A percentile compares a stretch with the other conserved stretches of the same genome.
Evolutionary conservation across 331 rosid species (phyloP).

Genomic region (Rosa hybrid): DNA sequence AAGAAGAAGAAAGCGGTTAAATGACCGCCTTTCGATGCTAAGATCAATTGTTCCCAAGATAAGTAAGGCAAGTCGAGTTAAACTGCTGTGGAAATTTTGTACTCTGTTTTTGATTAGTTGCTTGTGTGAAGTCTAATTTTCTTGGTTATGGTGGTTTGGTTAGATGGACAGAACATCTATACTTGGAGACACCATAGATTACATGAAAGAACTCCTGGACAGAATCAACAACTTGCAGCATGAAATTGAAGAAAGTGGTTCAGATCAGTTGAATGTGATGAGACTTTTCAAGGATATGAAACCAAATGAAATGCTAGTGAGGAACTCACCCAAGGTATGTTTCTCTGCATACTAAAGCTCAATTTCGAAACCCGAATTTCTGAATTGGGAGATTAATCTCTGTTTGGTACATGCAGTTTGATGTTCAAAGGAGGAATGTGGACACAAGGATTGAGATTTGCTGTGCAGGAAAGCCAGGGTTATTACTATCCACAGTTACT

Average conservation of each 20-base stretch:
- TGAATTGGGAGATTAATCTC: background rate
- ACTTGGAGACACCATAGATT: constrained; percentile 91
- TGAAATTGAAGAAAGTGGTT: constrained; percentile 35
- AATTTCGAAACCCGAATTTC: background rate
- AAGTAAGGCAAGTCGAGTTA: constrained; percentile 60
- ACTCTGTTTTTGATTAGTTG: background rate
- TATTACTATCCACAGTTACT: constrained; percentile 65
- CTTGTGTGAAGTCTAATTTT: constrained; percentile 27
- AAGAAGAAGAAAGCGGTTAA: constrained; percentile 79
- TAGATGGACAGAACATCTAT: constrained; percentile 97
- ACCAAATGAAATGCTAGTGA: constrained; percentile 61
- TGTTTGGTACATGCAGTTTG: constrained; percentile 51
- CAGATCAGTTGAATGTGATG: constrained; percentile 37
- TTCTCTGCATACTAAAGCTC: background rate
- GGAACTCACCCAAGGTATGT: constrained; percentile 83
- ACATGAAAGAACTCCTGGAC: constrained; percentile 86
- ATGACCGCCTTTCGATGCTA: constrained; percentile 92
- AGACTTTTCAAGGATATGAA: constrained; percentile 53
- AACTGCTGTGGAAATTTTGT: background rate
- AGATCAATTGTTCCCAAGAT: constrained; percentile 96
- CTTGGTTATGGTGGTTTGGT: constrained; percentile 10
- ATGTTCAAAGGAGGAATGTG: constrained; percentile 66
- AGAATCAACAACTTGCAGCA: constrained; percentile 64
- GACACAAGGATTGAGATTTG: constrained; percentile 70
- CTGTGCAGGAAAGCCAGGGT: constrained; percentile 84